A percentile compares a stretch with the other conserved stretches of the same genome.
phyloP scores from a whole-genome alignment of 495 filamentous ascomycete genomes.

The Hyaloscypha hepaticicola region DNA sequence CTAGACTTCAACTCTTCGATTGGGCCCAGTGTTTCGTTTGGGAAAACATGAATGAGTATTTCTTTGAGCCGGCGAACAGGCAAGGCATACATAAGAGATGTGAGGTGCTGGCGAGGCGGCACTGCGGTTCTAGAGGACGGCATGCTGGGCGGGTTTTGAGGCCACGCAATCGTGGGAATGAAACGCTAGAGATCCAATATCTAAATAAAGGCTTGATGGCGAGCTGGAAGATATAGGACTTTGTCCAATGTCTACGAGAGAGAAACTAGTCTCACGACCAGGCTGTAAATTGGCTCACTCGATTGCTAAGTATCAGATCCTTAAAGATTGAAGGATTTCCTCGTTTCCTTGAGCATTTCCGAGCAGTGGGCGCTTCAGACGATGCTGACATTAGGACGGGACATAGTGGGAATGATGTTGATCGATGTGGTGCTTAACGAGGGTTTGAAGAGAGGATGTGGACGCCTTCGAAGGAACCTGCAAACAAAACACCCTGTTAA shows the following conservation, averaged over 20 bases:
- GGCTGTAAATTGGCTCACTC: not conserved
- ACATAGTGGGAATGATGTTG: too few relatives aligned
- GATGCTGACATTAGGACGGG: too few relatives aligned
- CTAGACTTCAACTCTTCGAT: constrained; percentile 26
- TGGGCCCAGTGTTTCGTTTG: constrained; percentile 25
- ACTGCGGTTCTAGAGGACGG: constrained; percentile 24
- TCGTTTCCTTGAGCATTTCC: not conserved
- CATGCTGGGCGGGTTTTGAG: constrained; percentile 8
- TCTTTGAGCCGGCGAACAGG: constrained; percentile 29
- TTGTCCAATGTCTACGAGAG: not conserved
- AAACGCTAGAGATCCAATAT: not conserved
- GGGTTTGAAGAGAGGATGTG: not conserved
- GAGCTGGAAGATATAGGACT: not conserved
- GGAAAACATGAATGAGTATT: constrained; percentile 27
- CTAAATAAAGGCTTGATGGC: not conserved
- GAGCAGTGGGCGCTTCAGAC: too few relatives aligned
- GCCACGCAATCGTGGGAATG: not conserved
- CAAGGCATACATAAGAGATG: constrained; percentile 30
- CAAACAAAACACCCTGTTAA: not conserved
- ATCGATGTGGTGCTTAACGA: not conserved
- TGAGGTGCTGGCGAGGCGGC: constrained; percentile 17
- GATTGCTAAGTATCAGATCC: not conserved
- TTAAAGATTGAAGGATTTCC: not conserved
- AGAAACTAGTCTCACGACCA: not conserved
- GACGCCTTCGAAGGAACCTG: not conserved